Conservation (phyloP, 495 filamentous ascomycete genomes). For the Aspergillus funiculosus region DNA sequence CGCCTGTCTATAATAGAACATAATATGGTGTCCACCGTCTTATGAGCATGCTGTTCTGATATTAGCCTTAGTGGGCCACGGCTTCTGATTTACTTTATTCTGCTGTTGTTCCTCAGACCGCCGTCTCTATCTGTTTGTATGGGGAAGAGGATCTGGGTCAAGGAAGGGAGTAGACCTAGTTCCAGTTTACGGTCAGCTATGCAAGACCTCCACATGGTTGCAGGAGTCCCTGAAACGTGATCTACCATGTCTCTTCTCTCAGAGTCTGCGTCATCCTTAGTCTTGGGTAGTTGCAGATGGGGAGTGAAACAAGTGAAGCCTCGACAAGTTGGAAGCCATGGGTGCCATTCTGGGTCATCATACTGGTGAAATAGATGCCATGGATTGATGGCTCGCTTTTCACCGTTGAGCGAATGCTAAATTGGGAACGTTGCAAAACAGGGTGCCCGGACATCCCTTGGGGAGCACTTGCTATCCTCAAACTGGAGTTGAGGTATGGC, state of each 20-base stretch:
- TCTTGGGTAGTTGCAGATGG: constrained; percentile 32
- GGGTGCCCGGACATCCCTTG: constrained; percentile 4
- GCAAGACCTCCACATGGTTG: constrained; percentile 50
- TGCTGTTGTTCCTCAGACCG: constrained; percentile 16
- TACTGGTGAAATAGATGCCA: constrained; percentile 1
- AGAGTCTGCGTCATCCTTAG: constrained; percentile 19
- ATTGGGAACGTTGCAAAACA: constrained; percentile 15
- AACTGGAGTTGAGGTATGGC: constrained; percentile 19
- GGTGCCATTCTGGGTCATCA: constrained; percentile 5
- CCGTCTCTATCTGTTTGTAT: constrained; percentile 32
- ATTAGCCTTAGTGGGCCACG: not conserved
- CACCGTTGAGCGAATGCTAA: constrained; percentile 5
- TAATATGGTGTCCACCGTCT: too few relatives aligned
- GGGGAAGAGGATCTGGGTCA: constrained; percentile 15
- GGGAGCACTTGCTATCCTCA: constrained; percentile 19
- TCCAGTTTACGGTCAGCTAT: constrained; percentile 39
- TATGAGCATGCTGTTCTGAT: too few relatives aligned
- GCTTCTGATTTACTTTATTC: not conserved
- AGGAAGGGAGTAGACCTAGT: constrained; percentile 3
- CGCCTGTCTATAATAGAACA: not conserved
- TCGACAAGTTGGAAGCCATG: constrained; percentile 27
- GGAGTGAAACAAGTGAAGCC: constrained; percentile 34
- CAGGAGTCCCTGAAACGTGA: constrained; percentile 28
- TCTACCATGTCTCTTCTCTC: constrained; percentile 19
- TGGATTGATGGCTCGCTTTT: constrained; percentile 3